These are phyloP conservation scores for Talaromyces sp. DNA, from an alignment of 2,329 filamentous ascomycete species.

Conservation along the genomic window DNA sequence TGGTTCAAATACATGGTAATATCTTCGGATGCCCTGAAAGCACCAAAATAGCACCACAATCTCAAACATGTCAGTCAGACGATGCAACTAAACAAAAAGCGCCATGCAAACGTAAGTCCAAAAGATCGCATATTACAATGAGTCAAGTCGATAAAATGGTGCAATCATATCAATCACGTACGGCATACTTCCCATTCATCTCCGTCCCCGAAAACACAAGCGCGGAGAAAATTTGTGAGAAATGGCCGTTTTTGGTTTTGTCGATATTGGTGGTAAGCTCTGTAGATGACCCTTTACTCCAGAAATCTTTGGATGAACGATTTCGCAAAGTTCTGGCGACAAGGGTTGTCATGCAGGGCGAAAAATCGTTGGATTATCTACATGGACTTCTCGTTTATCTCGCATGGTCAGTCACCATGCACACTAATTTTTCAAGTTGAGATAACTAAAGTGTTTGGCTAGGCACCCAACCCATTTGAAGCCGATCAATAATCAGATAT, in stretches of 20 bases:
- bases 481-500: constrained; percentile 14
- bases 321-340: constrained; percentile 15
- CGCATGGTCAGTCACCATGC: constrained; percentile 2
- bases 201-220: constrained; percentile 1
- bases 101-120: not conserved
- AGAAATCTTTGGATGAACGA: constrained; percentile 9
- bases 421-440: too few relatives aligned
- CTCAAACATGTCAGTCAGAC: not conserved
- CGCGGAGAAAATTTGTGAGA: not conserved
- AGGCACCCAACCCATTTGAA: constrained; percentile 12
- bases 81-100: not conserved
- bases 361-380: constrained; percentile 17
- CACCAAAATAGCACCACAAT: not conserved
- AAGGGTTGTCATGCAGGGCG: constrained; percentile 14
- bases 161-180: not conserved
- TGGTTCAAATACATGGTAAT: constrained; percentile 8
- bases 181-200: constrained; percentile 13
- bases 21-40: not conserved
- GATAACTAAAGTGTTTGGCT: not conserved
- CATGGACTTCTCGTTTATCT: constrained; percentile 15
- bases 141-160: constrained; percentile 9
- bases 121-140: not conserved
- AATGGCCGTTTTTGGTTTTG: constrained; percentile 11
- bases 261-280: constrained; percentile 4
- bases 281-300: not conserved